Conservation (phyloP, 495 filamentous ascomycete species). For the Tuber borchii region DNA sequence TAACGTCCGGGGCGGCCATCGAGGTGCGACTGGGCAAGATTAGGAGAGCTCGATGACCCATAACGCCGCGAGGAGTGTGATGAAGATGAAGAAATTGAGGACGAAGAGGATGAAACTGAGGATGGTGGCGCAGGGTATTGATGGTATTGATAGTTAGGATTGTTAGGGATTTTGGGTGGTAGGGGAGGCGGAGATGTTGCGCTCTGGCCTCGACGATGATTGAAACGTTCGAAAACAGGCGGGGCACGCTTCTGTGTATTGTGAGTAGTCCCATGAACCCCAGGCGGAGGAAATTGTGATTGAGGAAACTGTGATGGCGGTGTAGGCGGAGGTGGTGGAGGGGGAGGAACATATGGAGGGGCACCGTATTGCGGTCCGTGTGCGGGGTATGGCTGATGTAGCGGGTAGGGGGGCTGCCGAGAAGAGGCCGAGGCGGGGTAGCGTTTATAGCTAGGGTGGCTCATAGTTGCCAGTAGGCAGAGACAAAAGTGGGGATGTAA, state of each 20-base stretch:
- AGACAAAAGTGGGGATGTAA: conserved; percentile 13
- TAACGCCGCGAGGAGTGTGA: conserved; percentile 18
- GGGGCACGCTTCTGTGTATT: conserved; percentile 15
- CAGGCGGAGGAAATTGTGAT: conserved; percentile 28
- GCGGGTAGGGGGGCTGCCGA: conserved; percentile 22
- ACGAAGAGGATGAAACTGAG: conserved; percentile 25
- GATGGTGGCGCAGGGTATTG: conserved; percentile 23
- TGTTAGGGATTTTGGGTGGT: conserved; percentile 18
- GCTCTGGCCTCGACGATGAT: conserved; percentile 10
- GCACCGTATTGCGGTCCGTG: background rate
- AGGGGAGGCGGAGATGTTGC: conserved; percentile 1
- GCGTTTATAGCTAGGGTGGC: conserved; percentile 9
- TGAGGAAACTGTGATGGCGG: conserved; percentile 23
- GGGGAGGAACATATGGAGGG: conserved; percentile 29
- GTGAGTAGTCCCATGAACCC: conserved; percentile 3
- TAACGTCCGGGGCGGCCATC: conserved; percentile 16
- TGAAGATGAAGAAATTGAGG: conserved; percentile 23
- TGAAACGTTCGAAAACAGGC: conserved; percentile 21
- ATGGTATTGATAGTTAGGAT: conserved; percentile 7
- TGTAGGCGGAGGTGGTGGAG: conserved; percentile 30
- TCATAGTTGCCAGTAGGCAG: background rate
- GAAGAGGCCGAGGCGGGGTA: conserved; percentile 35
- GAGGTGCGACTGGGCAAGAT: conserved; percentile 14
- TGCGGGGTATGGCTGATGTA: conserved; percentile 14
- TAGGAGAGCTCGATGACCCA: conserved; percentile 5